phyloP scores from a whole-genome alignment of 2,329 filamentous ascomycete genomes.

The Trichoderma lentiforme region DNA sequence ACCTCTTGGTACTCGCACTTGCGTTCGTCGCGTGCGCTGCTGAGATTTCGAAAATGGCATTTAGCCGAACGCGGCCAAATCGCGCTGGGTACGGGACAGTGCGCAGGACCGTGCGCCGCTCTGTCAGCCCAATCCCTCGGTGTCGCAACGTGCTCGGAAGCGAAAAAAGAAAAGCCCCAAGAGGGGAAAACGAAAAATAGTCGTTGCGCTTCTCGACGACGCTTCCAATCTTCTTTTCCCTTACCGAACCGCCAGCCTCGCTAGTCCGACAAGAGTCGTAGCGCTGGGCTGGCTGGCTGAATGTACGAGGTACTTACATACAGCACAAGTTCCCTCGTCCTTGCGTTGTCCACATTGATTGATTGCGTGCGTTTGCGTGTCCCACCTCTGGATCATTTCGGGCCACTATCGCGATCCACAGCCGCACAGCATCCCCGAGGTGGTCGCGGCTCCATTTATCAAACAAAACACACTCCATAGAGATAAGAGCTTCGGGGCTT shows the following conservation, averaged over 20 bases:
- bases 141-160: neutral
- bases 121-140: conserved; percentile 2
- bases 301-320: neutral
- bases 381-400: neutral
- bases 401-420: conserved; percentile 14
- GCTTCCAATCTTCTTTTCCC: neutral
- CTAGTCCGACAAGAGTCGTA: conserved; percentile 2
- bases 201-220: neutral
- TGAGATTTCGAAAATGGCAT: conserved; percentile 5
- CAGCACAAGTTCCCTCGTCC: neutral
- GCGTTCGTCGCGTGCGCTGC: conserved; percentile 1
- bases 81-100: neutral
- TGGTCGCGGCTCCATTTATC: neutral
- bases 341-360: neutral
- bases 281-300: neutral
- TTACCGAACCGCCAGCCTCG: neutral
- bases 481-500: neutral
- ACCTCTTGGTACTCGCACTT: neutral
- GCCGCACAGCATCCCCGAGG: conserved; percentile 13
- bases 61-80: conserved; percentile 3
- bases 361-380: conserved; percentile 3
- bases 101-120: neutral
- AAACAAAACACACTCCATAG: neutral
- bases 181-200: neutral
- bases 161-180: neutral